Percentiles rank a stretch among this genome's conserved stretches.
phyloP scores from a whole-genome alignment of 306 rosid species.

The Abrus pulchellus region DNA sequence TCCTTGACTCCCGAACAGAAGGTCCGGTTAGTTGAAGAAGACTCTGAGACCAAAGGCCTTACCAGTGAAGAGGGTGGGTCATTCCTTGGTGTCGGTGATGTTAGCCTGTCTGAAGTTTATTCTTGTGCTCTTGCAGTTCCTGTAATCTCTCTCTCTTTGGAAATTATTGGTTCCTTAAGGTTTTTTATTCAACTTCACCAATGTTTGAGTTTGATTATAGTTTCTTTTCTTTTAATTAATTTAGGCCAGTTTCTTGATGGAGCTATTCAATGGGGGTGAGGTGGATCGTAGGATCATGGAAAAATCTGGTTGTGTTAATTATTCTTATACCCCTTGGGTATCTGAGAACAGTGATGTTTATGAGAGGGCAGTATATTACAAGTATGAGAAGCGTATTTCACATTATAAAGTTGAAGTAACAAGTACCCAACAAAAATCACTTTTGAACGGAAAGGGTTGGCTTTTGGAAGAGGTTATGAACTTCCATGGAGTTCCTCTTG shows the following conservation, averaged over 20 bases:
- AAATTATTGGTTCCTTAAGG: conserved; percentile 19
- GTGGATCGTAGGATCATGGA: conserved; percentile 85
- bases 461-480: conserved; percentile 88
- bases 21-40: conserved; percentile 85
- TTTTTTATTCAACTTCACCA: neutral
- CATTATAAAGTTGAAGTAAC: conserved; percentile 85
- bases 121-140: conserved; percentile 67
- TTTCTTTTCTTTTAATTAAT: conserved; percentile 48
- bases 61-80: conserved; percentile 78
- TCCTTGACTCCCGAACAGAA: conserved; percentile 94
- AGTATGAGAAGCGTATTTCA: conserved; percentile 74
- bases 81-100: conserved; percentile 74
- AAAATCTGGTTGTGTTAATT: conserved; percentile 78
- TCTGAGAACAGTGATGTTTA: conserved; percentile 69
- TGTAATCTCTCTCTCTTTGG: conserved; percentile 56
- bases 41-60: conserved; percentile 69
- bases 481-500: conserved; percentile 87
- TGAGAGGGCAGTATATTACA: conserved; percentile 85
- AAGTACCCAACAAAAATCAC: conserved; percentile 75
- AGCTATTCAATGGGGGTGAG: conserved; percentile 81
- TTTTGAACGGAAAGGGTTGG: conserved; percentile 74
- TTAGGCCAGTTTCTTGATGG: conserved; percentile 77
- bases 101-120: conserved; percentile 83
- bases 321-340: conserved; percentile 91
- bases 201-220: conserved; percentile 31